phyloP scores from a whole-genome alignment of 352 stramenopile species.

The Halophytophthora batemanensis region DNA sequence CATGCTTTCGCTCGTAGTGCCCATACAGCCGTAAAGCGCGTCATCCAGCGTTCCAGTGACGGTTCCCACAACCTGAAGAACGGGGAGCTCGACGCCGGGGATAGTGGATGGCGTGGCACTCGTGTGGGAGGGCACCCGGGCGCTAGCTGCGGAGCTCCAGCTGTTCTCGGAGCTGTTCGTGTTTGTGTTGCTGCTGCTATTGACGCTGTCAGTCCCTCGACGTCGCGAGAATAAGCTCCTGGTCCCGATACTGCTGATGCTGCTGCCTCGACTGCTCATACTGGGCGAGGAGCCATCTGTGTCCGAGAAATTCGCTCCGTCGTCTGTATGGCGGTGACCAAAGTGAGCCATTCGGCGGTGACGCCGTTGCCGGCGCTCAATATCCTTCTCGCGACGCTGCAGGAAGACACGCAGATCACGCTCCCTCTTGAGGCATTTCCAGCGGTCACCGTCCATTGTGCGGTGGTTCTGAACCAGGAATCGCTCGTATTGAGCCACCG shows the following conservation, averaged over 20 bases:
- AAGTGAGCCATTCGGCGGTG: conserved; percentile 21
- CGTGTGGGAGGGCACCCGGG: conserved; percentile 16
- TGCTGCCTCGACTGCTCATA: conserved; percentile 22
- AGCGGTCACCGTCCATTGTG: conserved; percentile 39
- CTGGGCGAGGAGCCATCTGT: conserved; percentile 12
- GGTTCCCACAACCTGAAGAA: conserved; percentile 43
- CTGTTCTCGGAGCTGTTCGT: conserved; percentile 29
- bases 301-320: conserved; percentile 21
- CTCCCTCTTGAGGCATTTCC: conserved; percentile 51
- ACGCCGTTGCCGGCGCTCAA: conserved; percentile 29
- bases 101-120: conserved; percentile 5
- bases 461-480: conserved; percentile 39
- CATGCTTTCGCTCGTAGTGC: conserved; percentile 36
- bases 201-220: conserved; percentile 23
- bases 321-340: conserved; percentile 17
- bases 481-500: conserved; percentile 45
- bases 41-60: conserved; percentile 54
- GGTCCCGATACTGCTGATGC: conserved; percentile 24
- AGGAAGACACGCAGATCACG: conserved; percentile 45
- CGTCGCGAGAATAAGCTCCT: conserved; percentile 11
- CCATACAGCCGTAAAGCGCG: conserved; percentile 52
- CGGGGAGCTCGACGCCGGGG: conserved; percentile 23
- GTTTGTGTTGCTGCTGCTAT: conserved; percentile 20
- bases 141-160: conserved; percentile 7
- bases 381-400: conserved; percentile 35